Evolutionary conservation across 2,329 filamentous ascomycete species (phyloP).

Genomic region (Aurifilum marmelostoma): DNA sequence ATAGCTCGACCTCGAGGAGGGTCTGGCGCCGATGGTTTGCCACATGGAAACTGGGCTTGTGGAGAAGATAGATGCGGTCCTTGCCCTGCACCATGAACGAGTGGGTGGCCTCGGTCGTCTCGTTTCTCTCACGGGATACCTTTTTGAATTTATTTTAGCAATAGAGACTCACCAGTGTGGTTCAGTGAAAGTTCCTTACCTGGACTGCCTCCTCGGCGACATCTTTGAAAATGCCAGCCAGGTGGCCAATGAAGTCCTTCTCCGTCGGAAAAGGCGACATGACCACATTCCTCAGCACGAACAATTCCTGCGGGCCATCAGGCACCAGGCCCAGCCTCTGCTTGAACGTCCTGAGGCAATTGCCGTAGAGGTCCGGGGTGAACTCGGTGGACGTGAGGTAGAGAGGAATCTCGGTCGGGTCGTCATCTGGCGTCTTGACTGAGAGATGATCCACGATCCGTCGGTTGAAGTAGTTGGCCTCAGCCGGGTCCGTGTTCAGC

Average conservation of each 20-base stretch:
- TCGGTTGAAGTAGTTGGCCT: constrained; percentile 53
- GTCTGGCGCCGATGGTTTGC: constrained; percentile 46
- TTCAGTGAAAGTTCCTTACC: neutral
- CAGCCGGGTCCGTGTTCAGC: constrained; percentile 48
- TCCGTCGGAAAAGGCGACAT: constrained; percentile 51
- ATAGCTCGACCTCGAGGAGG: constrained; percentile 38
- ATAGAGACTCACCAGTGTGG: neutral
- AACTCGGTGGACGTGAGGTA: constrained; percentile 52
- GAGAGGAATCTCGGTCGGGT: constrained; percentile 45
- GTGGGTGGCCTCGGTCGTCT: constrained; percentile 39
- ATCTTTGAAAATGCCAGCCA: constrained; percentile 40
- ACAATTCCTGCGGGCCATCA: constrained; percentile 41
- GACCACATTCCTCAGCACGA: constrained; percentile 51
- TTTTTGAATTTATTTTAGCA: no score
- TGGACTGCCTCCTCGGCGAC: constrained; percentile 37
- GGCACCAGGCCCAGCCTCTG: constrained; percentile 41
- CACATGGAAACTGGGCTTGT: constrained; percentile 44
- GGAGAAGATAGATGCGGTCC: constrained; percentile 39
- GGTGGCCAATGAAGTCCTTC: constrained; percentile 42
- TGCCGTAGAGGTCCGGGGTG: constrained; percentile 43
- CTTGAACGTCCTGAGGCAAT: constrained; percentile 47
- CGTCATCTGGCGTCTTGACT: constrained; percentile 44
- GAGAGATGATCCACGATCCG: constrained; percentile 47
- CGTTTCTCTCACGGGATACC: constrained; percentile 42
- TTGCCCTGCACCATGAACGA: constrained; percentile 45